A percentile compares a stretch with the other conserved stretches of the same genome.
Conservation (phyloP, 306 rosid species). For the Sicyos baderoa region DNA sequence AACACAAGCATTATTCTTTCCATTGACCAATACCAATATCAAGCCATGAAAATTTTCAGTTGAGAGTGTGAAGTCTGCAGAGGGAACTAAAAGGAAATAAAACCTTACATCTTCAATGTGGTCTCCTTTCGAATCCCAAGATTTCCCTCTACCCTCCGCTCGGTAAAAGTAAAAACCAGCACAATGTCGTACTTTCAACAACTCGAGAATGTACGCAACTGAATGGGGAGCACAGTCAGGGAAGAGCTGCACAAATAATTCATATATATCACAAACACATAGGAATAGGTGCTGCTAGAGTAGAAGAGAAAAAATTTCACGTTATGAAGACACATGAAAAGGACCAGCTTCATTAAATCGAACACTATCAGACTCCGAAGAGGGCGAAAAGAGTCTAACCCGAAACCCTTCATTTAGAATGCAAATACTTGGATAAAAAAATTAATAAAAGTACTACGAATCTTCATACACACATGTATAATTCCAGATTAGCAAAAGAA, state of each 20-base stretch:
- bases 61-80: not conserved
- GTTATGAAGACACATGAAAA: not conserved
- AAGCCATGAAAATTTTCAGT: not conserved
- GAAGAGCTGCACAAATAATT: conserved; percentile 62
- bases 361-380: not conserved
- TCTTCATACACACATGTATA: not conserved
- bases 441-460: conserved; percentile 7
- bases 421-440: not conserved
- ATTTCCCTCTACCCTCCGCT: conserved; percentile 67
- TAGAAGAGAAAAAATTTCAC: not conserved
- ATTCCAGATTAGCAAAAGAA: not conserved
- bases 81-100: not conserved
- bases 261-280: conserved; percentile 3
- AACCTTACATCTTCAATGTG: conserved; percentile 66
- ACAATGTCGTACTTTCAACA: conserved; percentile 66
- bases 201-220: conserved; percentile 64
- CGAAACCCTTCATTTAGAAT: not conserved
- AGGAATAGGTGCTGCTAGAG: not conserved
- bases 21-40: not conserved
- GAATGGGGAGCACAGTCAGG: conserved; percentile 87
- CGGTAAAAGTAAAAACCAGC: conserved; percentile 95
- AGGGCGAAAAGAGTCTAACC: not conserved
- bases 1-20: not conserved
- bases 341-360: too few relatives aligned
- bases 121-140: conserved; percentile 86